phyloP scores from a whole-genome alignment of 2,329 filamentous ascomycete species.

The Xylaria arbuscula region DNA sequence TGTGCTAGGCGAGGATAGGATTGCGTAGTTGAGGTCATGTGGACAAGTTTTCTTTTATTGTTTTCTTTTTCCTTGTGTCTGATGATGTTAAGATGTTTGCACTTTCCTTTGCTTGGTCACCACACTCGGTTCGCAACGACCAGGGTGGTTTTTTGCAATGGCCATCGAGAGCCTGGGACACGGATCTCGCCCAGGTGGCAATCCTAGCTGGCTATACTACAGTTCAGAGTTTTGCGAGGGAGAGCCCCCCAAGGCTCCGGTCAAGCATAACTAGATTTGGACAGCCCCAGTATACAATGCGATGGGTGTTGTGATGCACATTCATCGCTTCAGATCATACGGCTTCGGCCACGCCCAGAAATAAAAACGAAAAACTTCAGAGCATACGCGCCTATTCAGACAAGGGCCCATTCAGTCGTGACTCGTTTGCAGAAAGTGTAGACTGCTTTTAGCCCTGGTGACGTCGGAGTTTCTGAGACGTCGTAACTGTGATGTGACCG shows the following conservation, averaged over 20 bases:
- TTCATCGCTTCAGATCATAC: conserved; percentile 41
- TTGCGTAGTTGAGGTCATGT: conserved; percentile 44
- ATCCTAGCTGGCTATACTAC: conserved; percentile 29
- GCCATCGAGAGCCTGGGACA: conserved; percentile 26
- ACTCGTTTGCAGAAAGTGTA: conserved; percentile 7
- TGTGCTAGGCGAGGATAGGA: conserved; percentile 45
- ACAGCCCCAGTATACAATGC: conserved; percentile 34
- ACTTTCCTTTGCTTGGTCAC: conserved; percentile 48
- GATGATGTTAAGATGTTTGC: conserved; percentile 47
- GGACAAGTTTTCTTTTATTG: conserved; percentile 44
- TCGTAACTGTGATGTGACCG: neutral
- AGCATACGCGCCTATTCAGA: conserved; percentile 24
- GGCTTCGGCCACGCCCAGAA: conserved; percentile 43
- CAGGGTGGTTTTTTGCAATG: conserved; percentile 29
- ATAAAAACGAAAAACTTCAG: conserved; percentile 45
- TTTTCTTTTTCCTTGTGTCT: conserved; percentile 47
- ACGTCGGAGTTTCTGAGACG: neutral
- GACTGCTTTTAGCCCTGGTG: neutral
- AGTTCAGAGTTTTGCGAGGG: conserved; percentile 32
- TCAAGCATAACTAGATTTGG: conserved; percentile 34
- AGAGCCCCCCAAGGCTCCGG: conserved; percentile 14
- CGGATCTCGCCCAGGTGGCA: conserved; percentile 32
- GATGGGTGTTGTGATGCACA: conserved; percentile 32
- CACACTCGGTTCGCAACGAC: conserved; percentile 31
- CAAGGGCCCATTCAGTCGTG: neutral